Conservation (phyloP, 768 basidiomycete species). For the Rossbeevera mucosa region DNA sequence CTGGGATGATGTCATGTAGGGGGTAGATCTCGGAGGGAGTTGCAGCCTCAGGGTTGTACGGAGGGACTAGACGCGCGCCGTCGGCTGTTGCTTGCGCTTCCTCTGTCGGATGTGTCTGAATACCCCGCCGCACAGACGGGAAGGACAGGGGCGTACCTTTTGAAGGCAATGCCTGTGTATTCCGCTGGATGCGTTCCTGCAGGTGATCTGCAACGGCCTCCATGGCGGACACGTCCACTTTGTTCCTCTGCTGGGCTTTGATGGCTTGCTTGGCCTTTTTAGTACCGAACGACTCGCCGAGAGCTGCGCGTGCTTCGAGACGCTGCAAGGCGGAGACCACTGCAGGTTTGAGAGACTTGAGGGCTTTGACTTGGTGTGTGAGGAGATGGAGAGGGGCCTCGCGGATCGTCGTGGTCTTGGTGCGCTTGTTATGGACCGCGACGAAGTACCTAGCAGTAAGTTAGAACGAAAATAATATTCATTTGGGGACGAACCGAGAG, state of each 20-base stretch:
- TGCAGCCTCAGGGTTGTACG: slow-evolving; percentile 60
- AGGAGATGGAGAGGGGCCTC: slow-evolving; percentile 66
- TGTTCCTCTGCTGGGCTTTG: slow-evolving; percentile 81
- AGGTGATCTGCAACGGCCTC: slow-evolving; percentile 76
- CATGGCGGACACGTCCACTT: slow-evolving; percentile 86
- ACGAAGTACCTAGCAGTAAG: slow-evolving; percentile 64
- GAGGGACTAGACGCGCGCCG: slow-evolving; percentile 69
- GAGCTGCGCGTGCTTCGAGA: slow-evolving; percentile 61
- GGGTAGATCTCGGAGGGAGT: slow-evolving; percentile 73
- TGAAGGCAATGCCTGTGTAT: slow-evolving; percentile 63
- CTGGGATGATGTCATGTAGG: slow-evolving; percentile 71
- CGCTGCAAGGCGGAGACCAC: slow-evolving; percentile 48
- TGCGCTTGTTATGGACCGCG: slow-evolving; percentile 75
- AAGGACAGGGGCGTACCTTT: slow-evolving; percentile 45
- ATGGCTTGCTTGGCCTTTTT: slow-evolving; percentile 90
- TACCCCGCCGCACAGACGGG: not conserved
- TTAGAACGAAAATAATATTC: not conserved
- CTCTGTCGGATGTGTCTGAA: slow-evolving; percentile 38
- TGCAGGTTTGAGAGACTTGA: slow-evolving; percentile 59
- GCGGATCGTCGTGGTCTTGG: slow-evolving; percentile 64
- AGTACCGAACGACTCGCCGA: slow-evolving; percentile 92
- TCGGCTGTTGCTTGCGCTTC: slow-evolving; percentile 63
- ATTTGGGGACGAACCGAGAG: slow-evolving; percentile 56
- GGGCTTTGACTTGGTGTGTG: slow-evolving; percentile 74
- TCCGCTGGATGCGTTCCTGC: slow-evolving; percentile 77